Conservation (phyloP, 2,329 filamentous ascomycete species). For the Colletotrichum sojae region DNA sequence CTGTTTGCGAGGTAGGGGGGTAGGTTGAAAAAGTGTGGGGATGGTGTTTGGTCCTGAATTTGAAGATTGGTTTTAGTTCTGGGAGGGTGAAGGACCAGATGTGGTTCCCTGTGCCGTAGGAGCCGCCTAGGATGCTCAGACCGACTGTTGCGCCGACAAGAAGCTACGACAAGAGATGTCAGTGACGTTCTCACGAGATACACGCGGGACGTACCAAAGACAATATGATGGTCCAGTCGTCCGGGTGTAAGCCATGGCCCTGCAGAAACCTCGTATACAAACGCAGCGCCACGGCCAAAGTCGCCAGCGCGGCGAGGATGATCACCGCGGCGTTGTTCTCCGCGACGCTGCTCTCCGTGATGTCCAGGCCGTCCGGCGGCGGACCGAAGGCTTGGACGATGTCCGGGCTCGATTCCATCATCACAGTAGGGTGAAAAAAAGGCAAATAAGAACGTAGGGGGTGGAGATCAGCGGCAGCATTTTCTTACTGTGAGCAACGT, state of each 20-base stretch:
- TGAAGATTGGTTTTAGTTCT: slow-evolving; percentile 9
- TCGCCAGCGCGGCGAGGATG: slow-evolving; percentile 16
- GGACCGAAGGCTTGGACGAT: slow-evolving; percentile 20
- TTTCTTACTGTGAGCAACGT: not conserved
- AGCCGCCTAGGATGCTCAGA: slow-evolving; percentile 25
- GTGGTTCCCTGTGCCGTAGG: slow-evolving; percentile 25
- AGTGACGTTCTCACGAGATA: too few relatives aligned
- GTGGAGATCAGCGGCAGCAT: not conserved
- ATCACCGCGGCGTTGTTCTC: slow-evolving; percentile 31
- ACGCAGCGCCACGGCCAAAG: slow-evolving; percentile 20
- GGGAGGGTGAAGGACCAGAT: slow-evolving; percentile 22
- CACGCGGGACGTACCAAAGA: slow-evolving; percentile 14
- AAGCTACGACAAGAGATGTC: not conserved
- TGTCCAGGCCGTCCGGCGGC: slow-evolving; percentile 15
- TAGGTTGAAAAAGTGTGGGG: not conserved
- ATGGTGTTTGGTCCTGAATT: not conserved
- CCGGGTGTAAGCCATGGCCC: slow-evolving; percentile 14
- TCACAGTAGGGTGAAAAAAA: not conserved
- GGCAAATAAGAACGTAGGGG: not conserved
- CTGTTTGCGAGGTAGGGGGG: not conserved
- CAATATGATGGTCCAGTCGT: slow-evolving; percentile 27
- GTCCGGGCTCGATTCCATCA: slow-evolving; percentile 16
- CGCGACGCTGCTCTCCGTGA: slow-evolving; percentile 21
- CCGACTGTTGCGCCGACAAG: slow-evolving; percentile 27
- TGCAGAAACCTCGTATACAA: slow-evolving; percentile 21